These are phyloP conservation scores for Neurospora tetraspora DNA, from an alignment of 495 filamentous ascomycete genomes.

Conservation along the genomic window DNA sequence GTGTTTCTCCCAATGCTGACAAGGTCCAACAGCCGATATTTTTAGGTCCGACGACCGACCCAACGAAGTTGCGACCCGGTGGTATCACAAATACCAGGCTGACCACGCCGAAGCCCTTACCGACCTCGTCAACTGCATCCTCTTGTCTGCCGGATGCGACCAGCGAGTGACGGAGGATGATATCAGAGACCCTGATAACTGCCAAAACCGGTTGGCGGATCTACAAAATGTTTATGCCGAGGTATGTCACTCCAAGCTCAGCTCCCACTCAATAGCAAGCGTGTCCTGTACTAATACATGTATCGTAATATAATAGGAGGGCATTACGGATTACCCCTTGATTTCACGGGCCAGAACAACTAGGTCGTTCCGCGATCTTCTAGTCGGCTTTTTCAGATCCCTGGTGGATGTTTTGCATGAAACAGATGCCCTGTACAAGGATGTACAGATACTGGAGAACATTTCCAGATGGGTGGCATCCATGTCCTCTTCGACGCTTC, in stretches of 20 bases:
- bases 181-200: conserved; percentile 77
- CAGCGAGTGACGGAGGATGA: conserved; percentile 64
- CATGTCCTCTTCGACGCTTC: conserved; percentile 71
- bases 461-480: conserved; percentile 74
- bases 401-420: conserved; percentile 66
- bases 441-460: conserved; percentile 69
- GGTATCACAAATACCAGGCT: conserved; percentile 64
- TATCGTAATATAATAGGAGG: conserved; percentile 36
- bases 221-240: conserved; percentile 73
- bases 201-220: conserved; percentile 55
- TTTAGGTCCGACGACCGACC: conserved; percentile 60
- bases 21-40: conserved; percentile 52
- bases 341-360: conserved; percentile 66
- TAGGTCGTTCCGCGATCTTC: conserved; percentile 59
- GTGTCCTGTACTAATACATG: conserved; percentile 18
- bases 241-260: conserved; percentile 26
- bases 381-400: conserved; percentile 69
- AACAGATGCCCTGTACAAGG: conserved; percentile 63
- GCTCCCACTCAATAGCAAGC: not conserved
- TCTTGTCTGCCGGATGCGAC: conserved; percentile 73
- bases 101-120: conserved; percentile 59
- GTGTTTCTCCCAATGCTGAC: conserved; percentile 12
- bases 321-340: conserved; percentile 85
- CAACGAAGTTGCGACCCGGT: conserved; percentile 70
- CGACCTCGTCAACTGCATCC: conserved; percentile 80